Percentiles rank a stretch among this genome's conserved stretches.
These are phyloP conservation scores for Simmondsia chinensis DNA, from an alignment of 148 eudicot species.

Conservation along the genomic window DNA sequence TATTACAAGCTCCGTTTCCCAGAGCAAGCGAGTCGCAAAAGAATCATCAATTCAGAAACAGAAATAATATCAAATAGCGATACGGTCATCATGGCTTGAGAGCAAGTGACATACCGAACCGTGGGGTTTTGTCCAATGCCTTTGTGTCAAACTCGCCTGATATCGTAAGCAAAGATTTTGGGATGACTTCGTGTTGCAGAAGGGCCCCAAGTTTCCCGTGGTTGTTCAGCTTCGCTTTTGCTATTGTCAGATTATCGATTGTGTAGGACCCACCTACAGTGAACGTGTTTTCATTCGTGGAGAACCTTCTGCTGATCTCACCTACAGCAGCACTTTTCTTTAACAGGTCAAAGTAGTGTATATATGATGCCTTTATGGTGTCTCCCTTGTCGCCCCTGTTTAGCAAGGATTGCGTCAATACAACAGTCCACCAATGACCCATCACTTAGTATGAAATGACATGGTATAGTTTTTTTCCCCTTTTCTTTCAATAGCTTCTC, in stretches of 20 bases:
- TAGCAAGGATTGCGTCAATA: no score
- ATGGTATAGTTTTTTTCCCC: no score
- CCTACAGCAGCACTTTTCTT: constrained; percentile 64
- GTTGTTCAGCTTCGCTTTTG: constrained; percentile 82
- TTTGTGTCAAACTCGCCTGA: constrained; percentile 67
- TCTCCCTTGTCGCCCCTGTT: constrained; percentile 93
- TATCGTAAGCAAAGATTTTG: constrained; percentile 63
- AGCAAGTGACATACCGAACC: constrained; percentile 66
- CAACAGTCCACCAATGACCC: no score
- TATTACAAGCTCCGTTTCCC: no score
- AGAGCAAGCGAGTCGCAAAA: no score
- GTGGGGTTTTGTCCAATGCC: constrained; percentile 69
- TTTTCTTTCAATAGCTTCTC: no score
- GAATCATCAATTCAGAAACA: no score
- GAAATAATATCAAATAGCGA: no score
- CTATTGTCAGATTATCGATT: constrained; percentile 43
- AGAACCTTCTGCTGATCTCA: constrained; percentile 68
- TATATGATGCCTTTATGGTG: constrained; percentile 69
- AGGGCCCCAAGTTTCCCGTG: constrained; percentile 66
- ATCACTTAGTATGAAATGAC: no score
- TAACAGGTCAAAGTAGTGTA: constrained; percentile 56
- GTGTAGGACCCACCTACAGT: constrained; percentile 79
- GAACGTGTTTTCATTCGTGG: constrained; percentile 77
- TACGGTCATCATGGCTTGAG: constrained; percentile 78
- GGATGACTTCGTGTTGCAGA: constrained; percentile 68